Evolutionary conservation across 495 filamentous ascomycete species (phyloP), one percentile per base, ranked within the genome.

Genomic region (Cenococcum geophilum): DNA sequence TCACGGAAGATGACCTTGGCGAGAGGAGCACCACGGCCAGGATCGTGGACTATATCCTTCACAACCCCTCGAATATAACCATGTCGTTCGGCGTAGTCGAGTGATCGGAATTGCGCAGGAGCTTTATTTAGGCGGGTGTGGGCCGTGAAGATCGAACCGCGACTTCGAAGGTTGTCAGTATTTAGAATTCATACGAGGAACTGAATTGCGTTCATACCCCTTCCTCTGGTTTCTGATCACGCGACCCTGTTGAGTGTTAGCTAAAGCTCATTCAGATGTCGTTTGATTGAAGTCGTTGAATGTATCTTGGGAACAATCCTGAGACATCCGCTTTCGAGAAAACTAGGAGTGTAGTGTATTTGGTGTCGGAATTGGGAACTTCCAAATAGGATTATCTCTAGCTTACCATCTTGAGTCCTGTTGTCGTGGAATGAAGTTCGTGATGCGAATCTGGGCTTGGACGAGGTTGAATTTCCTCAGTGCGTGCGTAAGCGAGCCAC

Each of bases 1-100:
- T 93, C 87, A 68, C 92, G 92, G 88, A 98, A 98, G 73, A 84
- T 80, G 71, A 98, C 92, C 76, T 89, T 89, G 76, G 93, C 92
- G 72, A 98, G 87, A 70, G 93, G 93, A 77, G 95, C 93, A 79
- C 93, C 93, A 64, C 27, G 51, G 9, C 45, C 45, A 22, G 45
- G 85, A 79, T 98, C 93, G 86, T 99, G 93, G 81, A 99, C 87
- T 77, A 99, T 96, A 73, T 97, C 90, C 85, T 95, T 97, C 70
- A 98, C 91, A 55, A 97, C 83, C 76, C 93, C 93, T 60, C 93
- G 89, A 73, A 93, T 84, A 80, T 97, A 98, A 42, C 45, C 16
- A 37, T 42, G 88, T 69, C 90, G 85, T 81, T 97, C 91, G 74
- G 91, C 86, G 77, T 83, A 97, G 76, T 98, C 93, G 80, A 95